Evolutionary conservation across 176 grass and related monocot species (phyloP).

Genomic region (Musa acuminata): DNA sequence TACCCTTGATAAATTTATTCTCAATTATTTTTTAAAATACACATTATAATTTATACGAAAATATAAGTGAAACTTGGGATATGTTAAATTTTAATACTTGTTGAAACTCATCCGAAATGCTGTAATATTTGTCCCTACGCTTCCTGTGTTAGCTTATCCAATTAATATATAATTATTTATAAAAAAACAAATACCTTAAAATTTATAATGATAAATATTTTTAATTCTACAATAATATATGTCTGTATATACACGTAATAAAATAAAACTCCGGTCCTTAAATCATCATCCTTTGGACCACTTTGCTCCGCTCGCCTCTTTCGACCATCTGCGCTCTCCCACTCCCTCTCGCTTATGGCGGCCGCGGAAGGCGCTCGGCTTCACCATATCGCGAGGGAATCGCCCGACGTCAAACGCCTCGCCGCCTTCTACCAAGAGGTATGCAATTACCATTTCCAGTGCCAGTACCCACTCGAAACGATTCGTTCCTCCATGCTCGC

Average conservation of each 20-base stretch:
- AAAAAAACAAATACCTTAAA: too few relatives aligned
- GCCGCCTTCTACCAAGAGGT: conserved; percentile 84
- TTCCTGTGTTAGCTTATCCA: too few relatives aligned
- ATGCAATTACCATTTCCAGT: neutral
- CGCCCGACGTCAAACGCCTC: conserved; percentile 66
- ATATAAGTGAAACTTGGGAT: too few relatives aligned
- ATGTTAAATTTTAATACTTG: too few relatives aligned
- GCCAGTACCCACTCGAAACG: neutral
- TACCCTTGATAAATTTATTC: too few relatives aligned
- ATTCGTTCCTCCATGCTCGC: neutral
- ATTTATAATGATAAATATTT: too few relatives aligned
- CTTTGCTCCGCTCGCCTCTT: too few relatives aligned
- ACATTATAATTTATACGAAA: too few relatives aligned
- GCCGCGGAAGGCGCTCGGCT: conserved; percentile 46
- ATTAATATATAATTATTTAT: too few relatives aligned
- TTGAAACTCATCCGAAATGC: too few relatives aligned
- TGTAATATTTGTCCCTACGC: too few relatives aligned
- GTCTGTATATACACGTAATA: neutral
- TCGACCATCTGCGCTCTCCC: neutral
- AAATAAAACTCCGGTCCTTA: neutral
- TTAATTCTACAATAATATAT: neutral
- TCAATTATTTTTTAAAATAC: too few relatives aligned
- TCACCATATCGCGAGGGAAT: conserved; percentile 77
- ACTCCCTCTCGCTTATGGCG: conserved; percentile 26
- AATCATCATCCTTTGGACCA: neutral